A percentile compares a stretch with the other conserved stretches of the same genome.
Conservation (phyloP, 257 asterid genomes). For the Anisodus acutangulus region DNA sequence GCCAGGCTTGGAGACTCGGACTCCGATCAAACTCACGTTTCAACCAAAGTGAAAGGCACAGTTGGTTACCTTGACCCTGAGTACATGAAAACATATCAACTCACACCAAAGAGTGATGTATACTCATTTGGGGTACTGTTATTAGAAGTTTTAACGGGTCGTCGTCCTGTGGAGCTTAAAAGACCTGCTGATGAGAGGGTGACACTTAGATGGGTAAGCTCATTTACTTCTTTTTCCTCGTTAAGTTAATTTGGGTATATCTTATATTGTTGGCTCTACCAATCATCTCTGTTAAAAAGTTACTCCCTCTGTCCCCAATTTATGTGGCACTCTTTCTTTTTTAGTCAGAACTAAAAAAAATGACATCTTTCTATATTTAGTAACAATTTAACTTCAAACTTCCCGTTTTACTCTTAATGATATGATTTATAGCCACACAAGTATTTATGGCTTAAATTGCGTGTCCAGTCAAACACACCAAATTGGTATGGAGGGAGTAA, state of each 20-base stretch:
- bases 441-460: no score
- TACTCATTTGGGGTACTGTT: conserved; percentile 90
- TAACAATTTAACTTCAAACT: no score
- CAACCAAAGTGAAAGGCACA: conserved; percentile 95
- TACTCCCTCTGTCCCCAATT: no score
- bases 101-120: conserved; percentile 88
- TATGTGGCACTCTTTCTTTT: no score
- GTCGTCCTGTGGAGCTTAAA: conserved; percentile 89
- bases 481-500: background rate
- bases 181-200: conserved; percentile 75
- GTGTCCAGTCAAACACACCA: no score
- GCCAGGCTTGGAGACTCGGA: conserved; percentile 84
- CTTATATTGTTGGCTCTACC: conserved; percentile 2
- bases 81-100: conserved; percentile 90
- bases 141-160: conserved; percentile 85
- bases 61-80: conserved; percentile 98
- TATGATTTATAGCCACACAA: no score
- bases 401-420: no score
- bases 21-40: conserved; percentile 73
- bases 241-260: background rate
- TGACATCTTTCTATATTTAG: no score
- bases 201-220: conserved; percentile 88
- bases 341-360: no score
- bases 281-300: background rate
- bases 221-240: conserved; percentile 22